Conservation (phyloP, 2,329 filamentous ascomycete genomes). For the Aschersonia sp. region DNA sequence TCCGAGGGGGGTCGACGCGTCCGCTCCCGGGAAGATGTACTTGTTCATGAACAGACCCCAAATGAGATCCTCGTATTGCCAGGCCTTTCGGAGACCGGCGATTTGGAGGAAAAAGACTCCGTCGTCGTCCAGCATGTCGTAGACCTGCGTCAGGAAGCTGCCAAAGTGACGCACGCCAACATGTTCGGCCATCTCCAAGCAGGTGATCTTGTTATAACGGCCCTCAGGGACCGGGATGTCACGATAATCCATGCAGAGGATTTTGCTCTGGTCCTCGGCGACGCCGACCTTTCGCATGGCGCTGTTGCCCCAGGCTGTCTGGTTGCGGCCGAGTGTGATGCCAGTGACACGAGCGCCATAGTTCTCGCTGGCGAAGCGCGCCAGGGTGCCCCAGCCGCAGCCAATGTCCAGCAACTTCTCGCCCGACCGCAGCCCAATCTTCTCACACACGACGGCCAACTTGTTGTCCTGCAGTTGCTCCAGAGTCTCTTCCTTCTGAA, state of each 20-base stretch:
- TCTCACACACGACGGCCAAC: conserved; percentile 86
- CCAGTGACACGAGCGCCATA: conserved; percentile 78
- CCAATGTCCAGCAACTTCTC: conserved; percentile 87
- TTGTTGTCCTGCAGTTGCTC: conserved; percentile 98
- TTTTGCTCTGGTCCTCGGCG: conserved; percentile 74
- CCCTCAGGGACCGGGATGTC: conserved; percentile 66
- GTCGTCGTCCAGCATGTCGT: conserved; percentile 93
- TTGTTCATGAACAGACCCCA: conserved; percentile 99
- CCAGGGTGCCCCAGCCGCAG: conserved; percentile 94
- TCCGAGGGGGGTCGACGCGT: conserved; percentile 85
- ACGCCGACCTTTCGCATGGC: conserved; percentile 73
- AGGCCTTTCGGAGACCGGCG: conserved; percentile 81
- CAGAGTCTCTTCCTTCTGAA: conserved; percentile 74
- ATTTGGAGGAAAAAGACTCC: conserved; percentile 94
- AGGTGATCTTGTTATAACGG: conserved; percentile 84
- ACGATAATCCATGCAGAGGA: conserved; percentile 94
- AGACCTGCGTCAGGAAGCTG: conserved; percentile 69
- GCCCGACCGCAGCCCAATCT: conserved; percentile 70
- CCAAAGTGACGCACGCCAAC: conserved; percentile 85
- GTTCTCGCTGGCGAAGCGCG: conserved; percentile 83
- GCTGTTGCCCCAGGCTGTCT: conserved; percentile 92
- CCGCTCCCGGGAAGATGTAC: conserved; percentile 94
- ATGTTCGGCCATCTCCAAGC: conserved; percentile 97
- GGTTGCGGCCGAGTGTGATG: conserved; percentile 88
- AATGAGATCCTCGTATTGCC: conserved; percentile 96